Base-by-base conservation (phyloP, 2,329 filamentous ascomycete species). In the Akanthomyces uredinophilus region DNA sequence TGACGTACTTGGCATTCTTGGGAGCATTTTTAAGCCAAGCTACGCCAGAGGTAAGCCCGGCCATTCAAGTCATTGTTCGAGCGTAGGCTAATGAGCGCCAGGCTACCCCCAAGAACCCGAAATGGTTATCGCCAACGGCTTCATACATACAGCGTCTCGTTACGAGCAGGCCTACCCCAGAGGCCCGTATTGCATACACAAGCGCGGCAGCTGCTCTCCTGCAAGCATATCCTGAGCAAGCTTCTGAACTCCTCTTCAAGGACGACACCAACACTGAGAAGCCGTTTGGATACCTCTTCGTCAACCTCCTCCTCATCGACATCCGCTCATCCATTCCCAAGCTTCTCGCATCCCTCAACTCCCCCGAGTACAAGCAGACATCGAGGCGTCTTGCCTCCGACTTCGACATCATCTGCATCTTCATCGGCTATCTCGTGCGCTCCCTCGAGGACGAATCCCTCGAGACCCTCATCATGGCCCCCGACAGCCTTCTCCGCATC, bases 251-350 rank as follows among this genome's bases (percentile, higher is more conserved):
- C 3, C 74, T 90, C 2, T 89, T 89, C 73, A 73, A 76, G 8
- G 75, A 80, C 60, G 69, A 75, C 5, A 70, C 68, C 20, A 70
- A 71, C 29, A 69, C 74, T 1, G 75, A 79, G 39, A 86, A 83
- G 64, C 81, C 85, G 0, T 83, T 85, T 64, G 81, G 84, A 1
- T 88, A 86, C 67, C 75, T 89, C 4, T 79, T 90, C 62, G 72
- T 89, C 60, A 87, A 83, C 66, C 79, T 89, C n/a, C 69, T 89
- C 7, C 79, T 89, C 39, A 84, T 89, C 62, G 87, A 90, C 69
- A 77, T 90, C 29, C 82, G 85, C 46, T 82, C 87, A 14, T 85
- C 85, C 1, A 78, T 86, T 27, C 87, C 88, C 1, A 76, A 80
- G 3, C 77, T 90, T 1, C 76, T 89, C 2, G 77, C 80, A 47